Conservation (phyloP, 306 rosid species). For the Glycyrrhiza uralensis region DNA sequence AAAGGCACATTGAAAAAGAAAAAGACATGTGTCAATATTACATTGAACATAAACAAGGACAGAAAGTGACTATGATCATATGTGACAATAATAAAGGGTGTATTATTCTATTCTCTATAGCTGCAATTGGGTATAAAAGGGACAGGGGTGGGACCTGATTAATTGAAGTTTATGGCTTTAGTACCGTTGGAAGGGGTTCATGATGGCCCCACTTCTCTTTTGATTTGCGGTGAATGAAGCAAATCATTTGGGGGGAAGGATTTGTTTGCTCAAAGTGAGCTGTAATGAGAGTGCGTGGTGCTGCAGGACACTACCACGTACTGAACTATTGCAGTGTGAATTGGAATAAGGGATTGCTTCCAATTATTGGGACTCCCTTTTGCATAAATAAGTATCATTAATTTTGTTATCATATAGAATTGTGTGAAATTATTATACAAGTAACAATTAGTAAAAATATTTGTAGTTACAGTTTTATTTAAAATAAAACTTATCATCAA, state of each 20-base stretch:
- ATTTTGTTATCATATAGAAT: too few relatives aligned
- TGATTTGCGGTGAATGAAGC: constrained; percentile 24
- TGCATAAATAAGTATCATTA: not conserved
- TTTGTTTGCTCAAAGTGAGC: constrained; percentile 25
- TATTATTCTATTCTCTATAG: constrained; percentile 18
- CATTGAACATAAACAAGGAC: not conserved
- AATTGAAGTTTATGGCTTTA: constrained; percentile 3
- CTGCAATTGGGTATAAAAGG: constrained; percentile 22
- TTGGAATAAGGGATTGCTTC: constrained; percentile 2
- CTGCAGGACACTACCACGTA: constrained; percentile 22
- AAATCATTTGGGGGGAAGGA: constrained; percentile 6
- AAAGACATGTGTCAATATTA: constrained; percentile 11
- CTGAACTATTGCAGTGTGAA: not conserved
- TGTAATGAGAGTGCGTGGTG: constrained; percentile 29
- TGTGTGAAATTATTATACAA: too few relatives aligned
- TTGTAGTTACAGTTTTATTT: too few relatives aligned
- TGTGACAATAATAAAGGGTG: constrained; percentile 7
- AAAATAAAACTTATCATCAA: too few relatives aligned
- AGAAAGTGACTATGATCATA: not conserved
- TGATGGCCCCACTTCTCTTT: constrained; percentile 2
- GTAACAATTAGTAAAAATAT: not conserved
- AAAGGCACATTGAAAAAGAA: not conserved
- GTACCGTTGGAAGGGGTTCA: not conserved
- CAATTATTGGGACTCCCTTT: constrained; percentile 24
- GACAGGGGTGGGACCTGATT: constrained; percentile 1